Conservation (phyloP, 345 rosid species). For the Syzygium oleosum region DNA sequence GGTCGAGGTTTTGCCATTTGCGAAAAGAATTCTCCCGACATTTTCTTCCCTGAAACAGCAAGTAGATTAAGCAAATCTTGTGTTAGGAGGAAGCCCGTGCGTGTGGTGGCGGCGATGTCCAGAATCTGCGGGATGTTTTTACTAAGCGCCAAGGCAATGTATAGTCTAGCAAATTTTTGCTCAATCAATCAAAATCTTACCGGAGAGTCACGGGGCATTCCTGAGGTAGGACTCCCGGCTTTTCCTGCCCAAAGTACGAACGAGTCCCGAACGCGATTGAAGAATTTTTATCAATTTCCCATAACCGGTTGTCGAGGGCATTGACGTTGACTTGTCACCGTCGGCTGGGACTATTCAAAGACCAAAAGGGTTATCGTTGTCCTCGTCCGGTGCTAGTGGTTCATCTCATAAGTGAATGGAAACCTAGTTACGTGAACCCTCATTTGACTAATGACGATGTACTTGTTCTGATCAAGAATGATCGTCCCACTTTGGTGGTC, state of each 20-base stretch:
- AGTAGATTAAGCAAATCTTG: neutral
- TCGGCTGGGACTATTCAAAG: neutral
- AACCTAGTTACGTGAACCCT: neutral
- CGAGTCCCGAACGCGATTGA: neutral
- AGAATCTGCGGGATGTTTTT: neutral
- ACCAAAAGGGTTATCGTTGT: neutral
- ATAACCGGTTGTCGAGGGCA: neutral
- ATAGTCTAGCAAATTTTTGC: neutral
- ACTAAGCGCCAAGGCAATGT: neutral
- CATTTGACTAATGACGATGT: neutral
- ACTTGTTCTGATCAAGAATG: neutral
- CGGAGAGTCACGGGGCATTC: neutral
- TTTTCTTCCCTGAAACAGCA: neutral
- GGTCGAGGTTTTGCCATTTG: neutral
- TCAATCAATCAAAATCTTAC: neutral
- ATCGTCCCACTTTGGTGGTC: neutral
- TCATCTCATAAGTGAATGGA: neutral
- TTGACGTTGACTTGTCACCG: neutral
- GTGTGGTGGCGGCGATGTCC: neutral
- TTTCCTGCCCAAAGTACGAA: neutral
- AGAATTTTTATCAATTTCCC: neutral
- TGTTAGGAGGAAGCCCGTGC: neutral
- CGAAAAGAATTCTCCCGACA: neutral
- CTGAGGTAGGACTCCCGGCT: neutral
- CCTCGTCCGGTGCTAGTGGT: neutral